phyloP scores from a whole-genome alignment of 495 filamentous ascomycete species.

The Xylaria longipes region DNA sequence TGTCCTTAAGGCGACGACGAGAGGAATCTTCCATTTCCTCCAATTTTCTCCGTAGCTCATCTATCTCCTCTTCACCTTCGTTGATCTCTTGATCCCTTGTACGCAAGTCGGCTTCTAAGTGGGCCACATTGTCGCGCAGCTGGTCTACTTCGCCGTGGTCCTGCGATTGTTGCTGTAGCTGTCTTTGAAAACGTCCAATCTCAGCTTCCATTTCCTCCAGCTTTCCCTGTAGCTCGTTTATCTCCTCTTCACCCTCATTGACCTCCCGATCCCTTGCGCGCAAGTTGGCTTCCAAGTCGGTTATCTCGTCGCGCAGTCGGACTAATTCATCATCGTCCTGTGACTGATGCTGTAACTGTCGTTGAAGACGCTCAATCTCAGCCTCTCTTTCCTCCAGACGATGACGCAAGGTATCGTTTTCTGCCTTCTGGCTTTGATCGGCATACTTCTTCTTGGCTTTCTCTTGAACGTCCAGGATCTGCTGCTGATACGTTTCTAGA shows the following conservation, averaged over 20 bases:
- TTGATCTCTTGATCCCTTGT: neutral
- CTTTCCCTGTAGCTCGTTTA: conserved; percentile 46
- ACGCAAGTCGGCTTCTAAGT: conserved; percentile 30
- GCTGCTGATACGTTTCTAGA: conserved; percentile 75
- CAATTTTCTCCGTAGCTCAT: conserved; percentile 41
- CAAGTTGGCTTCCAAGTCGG: neutral
- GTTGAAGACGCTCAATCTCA: neutral
- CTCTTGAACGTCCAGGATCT: conserved; percentile 79
- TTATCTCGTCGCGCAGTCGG: neutral
- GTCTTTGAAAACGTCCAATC: conserved; percentile 49
- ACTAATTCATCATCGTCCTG: neutral
- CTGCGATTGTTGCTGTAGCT: conserved; percentile 29
- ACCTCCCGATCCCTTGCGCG: conserved; percentile 2
- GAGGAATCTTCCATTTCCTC: neutral
- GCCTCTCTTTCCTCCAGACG: neutral
- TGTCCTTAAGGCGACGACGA: neutral
- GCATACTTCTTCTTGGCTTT: conserved; percentile 76
- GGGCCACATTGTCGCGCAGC: conserved; percentile 64
- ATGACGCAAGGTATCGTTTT: conserved; percentile 62
- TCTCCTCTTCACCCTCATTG: conserved; percentile 49
- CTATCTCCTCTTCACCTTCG: conserved; percentile 50
- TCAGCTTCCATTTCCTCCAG: conserved; percentile 46
- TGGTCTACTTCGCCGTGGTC: conserved; percentile 52
- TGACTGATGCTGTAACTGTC: neutral
- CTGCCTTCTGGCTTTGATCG: conserved; percentile 64